phyloP scores from a whole-genome alignment of 2,329 filamentous ascomycete species.

The Arthroderma sp. region DNA sequence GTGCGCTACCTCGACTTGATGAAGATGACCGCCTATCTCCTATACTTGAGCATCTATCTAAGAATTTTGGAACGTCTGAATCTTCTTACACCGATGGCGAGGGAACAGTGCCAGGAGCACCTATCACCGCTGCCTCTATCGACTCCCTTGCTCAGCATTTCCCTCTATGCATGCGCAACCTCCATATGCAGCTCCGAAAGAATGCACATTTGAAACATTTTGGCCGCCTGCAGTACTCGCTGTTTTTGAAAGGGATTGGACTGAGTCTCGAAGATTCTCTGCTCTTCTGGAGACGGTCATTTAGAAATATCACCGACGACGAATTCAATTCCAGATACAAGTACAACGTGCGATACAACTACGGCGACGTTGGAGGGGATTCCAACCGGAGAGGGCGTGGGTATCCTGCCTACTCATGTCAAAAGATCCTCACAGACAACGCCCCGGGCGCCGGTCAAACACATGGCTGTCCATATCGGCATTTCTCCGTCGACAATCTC shows the following conservation, averaged over 20 bases:
- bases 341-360: conserved; percentile 90
- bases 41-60: conserved; percentile 70
- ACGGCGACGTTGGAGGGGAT: conserved; percentile 91
- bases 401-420: conserved; percentile 84
- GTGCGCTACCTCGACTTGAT: conserved; percentile 78
- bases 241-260: conserved; percentile 94
- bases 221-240: conserved; percentile 82
- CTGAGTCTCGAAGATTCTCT: conserved; percentile 84
- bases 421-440: conserved; percentile 85
- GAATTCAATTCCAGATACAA: conserved; percentile 95
- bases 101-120: conserved; percentile 52
- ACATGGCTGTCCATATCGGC: conserved; percentile 93
- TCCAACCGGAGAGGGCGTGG: conserved; percentile 72
- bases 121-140: conserved; percentile 66
- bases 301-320: conserved; percentile 81
- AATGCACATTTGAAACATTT: conserved; percentile 89
- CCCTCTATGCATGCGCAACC: conserved; percentile 84
- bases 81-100: conserved; percentile 59
- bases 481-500: conserved; percentile 82
- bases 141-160: conserved; percentile 70
- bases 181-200: conserved; percentile 73
- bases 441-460: conserved; percentile 74
- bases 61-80: conserved; percentile 89
- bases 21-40: conserved; percentile 84
- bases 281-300: conserved; percentile 77